Evolutionary conservation across 768 basidiomycete species (phyloP).

Genomic region (Leccinellum rugosiceps): DNA sequence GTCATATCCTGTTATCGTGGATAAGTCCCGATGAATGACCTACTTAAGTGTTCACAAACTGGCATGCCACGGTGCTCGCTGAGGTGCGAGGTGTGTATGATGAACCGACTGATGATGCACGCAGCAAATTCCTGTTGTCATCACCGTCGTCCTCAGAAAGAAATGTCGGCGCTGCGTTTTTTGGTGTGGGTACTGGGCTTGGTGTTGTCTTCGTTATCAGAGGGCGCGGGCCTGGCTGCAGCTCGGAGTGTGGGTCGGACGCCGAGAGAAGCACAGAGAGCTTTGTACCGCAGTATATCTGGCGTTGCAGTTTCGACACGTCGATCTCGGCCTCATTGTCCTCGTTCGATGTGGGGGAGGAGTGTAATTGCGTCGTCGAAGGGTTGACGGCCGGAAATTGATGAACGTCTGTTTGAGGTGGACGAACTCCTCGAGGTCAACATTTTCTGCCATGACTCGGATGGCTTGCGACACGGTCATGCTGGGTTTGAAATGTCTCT

Average conservation of each 20-base stretch:
- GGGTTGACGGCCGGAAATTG: conserved; percentile 82
- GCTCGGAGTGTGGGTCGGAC: conserved; percentile 48
- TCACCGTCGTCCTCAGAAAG: conserved; percentile 7
- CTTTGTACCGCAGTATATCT: conserved; percentile 84
- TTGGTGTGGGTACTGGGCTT: too few relatives aligned
- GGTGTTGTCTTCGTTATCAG: not conserved
- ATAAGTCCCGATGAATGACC: too few relatives aligned
- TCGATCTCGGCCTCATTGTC: conserved; percentile 48
- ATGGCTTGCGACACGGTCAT: too few relatives aligned
- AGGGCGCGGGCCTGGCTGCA: not conserved
- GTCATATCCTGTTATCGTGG: too few relatives aligned
- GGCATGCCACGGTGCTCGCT: too few relatives aligned
- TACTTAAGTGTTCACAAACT: too few relatives aligned
- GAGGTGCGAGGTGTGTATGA: too few relatives aligned
- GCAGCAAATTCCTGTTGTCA: not conserved
- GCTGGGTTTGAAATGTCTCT: too few relatives aligned
- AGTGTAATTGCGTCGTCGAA: conserved; percentile 23
- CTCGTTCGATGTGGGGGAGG: conserved; percentile 5
- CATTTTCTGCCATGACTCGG: too few relatives aligned
- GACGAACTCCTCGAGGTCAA: conserved; percentile 51
- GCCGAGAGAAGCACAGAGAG: conserved; percentile 80
- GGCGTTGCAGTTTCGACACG: conserved; percentile 70
- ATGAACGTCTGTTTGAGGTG: conserved; percentile 62
- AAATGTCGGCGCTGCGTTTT: not conserved
- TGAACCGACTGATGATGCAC: too few relatives aligned